These are phyloP conservation scores for Wickerhamomyces queroliae DNA, from an alignment of 805 yeast species.

Conservation along the genomic window DNA sequence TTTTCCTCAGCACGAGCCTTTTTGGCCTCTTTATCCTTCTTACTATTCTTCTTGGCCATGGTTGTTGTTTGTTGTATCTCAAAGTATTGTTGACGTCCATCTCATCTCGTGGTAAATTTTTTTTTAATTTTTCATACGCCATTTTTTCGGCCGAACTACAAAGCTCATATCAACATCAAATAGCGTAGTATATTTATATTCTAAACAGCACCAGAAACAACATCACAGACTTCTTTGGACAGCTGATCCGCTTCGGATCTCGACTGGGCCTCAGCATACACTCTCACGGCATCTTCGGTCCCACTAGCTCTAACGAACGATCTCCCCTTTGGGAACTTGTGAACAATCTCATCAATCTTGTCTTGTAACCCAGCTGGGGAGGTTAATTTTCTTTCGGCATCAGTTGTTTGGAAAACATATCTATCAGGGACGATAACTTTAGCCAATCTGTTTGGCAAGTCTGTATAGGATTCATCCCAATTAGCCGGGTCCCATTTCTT, in stretches of 20 bases:
- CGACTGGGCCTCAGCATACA: slow-evolving; percentile 83
- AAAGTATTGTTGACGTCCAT: neutral
- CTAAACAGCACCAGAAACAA: slow-evolving; percentile 24
- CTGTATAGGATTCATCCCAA: slow-evolving; percentile 77
- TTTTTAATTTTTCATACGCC: neutral
- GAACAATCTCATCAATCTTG: slow-evolving; percentile 61
- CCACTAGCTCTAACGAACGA: slow-evolving; percentile 97
- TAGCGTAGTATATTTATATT: neutral
- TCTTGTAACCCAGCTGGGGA: slow-evolving; percentile 76
- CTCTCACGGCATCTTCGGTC: slow-evolving; percentile 95
- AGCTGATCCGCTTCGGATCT: slow-evolving; percentile 41
- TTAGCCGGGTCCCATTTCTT: slow-evolving; percentile 52
- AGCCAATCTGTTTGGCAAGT: slow-evolving; percentile 79
- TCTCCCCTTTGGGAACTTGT: slow-evolving; percentile 55
- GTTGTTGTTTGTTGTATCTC: neutral
- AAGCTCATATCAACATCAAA: neutral
- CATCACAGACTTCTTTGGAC: slow-evolving; percentile 31
- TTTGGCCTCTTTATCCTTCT: slow-evolving; percentile 85
- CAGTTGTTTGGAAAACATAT: slow-evolving; percentile 70
- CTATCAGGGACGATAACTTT: slow-evolving; percentile 85
- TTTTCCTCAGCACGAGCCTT: slow-evolving; percentile 85
- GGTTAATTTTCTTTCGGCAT: slow-evolving; percentile 81
- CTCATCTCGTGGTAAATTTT: neutral
- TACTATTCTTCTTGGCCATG: slow-evolving; percentile 83
- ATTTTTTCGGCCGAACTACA: neutral